A percentile compares a stretch with the other conserved stretches of the same genome.
Evolutionary conservation across 2,329 filamentous ascomycete genomes (phyloP).

Genomic region (Claviceps lovelessii): DNA sequence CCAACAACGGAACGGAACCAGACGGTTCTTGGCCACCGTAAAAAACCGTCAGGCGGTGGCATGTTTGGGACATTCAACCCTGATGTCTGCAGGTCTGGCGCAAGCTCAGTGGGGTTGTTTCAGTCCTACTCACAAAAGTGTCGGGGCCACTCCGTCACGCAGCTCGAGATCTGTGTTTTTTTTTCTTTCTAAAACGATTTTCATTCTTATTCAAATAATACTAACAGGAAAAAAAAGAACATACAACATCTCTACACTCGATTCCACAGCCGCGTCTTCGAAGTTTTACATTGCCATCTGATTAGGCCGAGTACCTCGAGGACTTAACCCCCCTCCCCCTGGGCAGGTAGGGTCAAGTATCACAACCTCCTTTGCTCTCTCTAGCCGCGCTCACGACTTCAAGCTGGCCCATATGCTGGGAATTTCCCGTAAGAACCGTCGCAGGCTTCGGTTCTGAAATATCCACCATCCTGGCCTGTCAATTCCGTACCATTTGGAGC

Average conservation of each 20-base stretch:
- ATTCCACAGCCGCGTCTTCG: background rate
- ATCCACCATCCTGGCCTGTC: conserved; percentile 6
- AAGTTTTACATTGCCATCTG: background rate
- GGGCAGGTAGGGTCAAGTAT: background rate
- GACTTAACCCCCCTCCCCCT: background rate
- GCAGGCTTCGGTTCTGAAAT: conserved; percentile 7
- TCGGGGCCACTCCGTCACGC: background rate
- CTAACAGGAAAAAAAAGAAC: too few species aligned
- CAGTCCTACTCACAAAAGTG: too few species aligned
- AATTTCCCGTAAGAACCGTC: conserved; percentile 7
- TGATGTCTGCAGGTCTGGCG: too few species aligned
- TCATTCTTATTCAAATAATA: too few species aligned
- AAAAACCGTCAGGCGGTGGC: background rate
- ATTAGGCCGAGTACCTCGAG: background rate
- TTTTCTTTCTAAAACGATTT: too few species aligned
- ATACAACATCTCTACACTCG: background rate
- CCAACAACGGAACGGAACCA: background rate
- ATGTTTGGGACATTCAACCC: background rate
- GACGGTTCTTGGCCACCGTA: background rate
- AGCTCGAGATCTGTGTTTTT: background rate
- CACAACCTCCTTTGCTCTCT: background rate
- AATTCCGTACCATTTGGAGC: conserved; percentile 6
- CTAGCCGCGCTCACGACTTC: background rate
- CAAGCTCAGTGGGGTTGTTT: too few species aligned
- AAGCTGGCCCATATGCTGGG: conserved; percentile 4